Base-by-base conservation (phyloP, 495 filamentous ascomycete species). In the Thermochaetoides thermophila region DNA sequence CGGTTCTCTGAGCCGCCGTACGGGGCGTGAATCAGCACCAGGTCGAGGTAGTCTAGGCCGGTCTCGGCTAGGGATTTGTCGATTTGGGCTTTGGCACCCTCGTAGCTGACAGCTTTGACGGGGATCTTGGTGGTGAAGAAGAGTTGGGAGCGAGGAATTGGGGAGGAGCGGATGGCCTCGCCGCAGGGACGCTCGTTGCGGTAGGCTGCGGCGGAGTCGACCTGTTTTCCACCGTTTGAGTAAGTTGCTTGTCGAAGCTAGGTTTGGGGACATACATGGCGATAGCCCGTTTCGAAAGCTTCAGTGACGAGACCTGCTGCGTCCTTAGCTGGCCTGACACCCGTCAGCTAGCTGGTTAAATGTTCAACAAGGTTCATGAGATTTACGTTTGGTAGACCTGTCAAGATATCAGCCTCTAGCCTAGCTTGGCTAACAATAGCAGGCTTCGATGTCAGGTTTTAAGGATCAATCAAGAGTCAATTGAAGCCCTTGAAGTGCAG, bases 91-190 rank as follows among this genome's bases (percentile, higher is more conserved):
- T 65, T 69, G 16, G 71, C 53, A 27, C 44, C 55, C 3, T 63
- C 57, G 43, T 78, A 78, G 27, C 39, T 38, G 10, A 59, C 42
- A 12, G 19, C 25, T 0, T 31, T 19, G 1, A 58, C 45, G 8
- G 68, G 64, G 27, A 85, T 57, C 52, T 89, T 89, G 44, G 69
- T 68, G 24, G 80, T 86, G 56, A 82, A 74, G 60, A 75, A 85
- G 27, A 85, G 58, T 19, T 78, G 55, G 12, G 61, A 55, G 20
- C 81, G 71, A 0, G 76, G 64, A 3, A 84, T 52, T 1, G 63
- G 61, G 13, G 37, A 32, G 27, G 60, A 53, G 12, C 57, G 53
- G 30, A 89, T 73, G 4, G 76, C 79, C 1, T 60, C 49, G 1
- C 73, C 78, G 17, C 72, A 75, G 7, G 71, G 63, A 5, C 50